Percentiles rank a stretch among this genome's conserved stretches.
Evolutionary conservation across 441 rosid species (phyloP).

Genomic region (Corymbia citriodora): DNA sequence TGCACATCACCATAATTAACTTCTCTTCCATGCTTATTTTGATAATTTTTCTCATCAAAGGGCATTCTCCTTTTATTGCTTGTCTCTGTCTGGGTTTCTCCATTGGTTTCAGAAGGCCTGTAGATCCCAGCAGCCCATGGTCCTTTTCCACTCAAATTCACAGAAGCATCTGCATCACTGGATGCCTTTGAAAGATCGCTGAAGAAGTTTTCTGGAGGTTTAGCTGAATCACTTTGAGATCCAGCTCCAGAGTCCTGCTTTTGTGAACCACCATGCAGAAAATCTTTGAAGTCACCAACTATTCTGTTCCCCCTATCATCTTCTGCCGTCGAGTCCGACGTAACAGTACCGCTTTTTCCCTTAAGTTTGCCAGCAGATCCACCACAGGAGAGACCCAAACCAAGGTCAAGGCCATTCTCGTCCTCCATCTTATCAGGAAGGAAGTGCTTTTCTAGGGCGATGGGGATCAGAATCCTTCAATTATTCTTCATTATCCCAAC

Average conservation of each 20-base stretch:
- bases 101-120: constrained; percentile 40
- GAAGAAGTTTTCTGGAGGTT: constrained; percentile 78
- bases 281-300: constrained; percentile 63
- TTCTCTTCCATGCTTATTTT: constrained; percentile 58
- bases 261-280: constrained; percentile 48
- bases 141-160: constrained; percentile 36
- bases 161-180: constrained; percentile 44
- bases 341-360: constrained; percentile 41
- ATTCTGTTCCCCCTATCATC: constrained; percentile 57
- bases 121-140: constrained; percentile 41
- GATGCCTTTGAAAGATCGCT: constrained; percentile 58
- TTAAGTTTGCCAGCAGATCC: constrained; percentile 65
- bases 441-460: not conserved
- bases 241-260: constrained; percentile 49
- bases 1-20: constrained; percentile 40
- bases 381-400: constrained; percentile 88
- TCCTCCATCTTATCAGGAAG: constrained; percentile 51
- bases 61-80: constrained; percentile 62
- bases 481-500: not conserved
- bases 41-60: constrained; percentile 51
- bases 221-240: constrained; percentile 55
- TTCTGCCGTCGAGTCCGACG: constrained; percentile 52
- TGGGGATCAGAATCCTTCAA: not conserved
- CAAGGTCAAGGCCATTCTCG: constrained; percentile 85
- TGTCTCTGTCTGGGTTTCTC: constrained; percentile 40